Conservation (phyloP, 2,329 filamentous ascomycete species). For the Arthroderma uncinatum region DNA sequence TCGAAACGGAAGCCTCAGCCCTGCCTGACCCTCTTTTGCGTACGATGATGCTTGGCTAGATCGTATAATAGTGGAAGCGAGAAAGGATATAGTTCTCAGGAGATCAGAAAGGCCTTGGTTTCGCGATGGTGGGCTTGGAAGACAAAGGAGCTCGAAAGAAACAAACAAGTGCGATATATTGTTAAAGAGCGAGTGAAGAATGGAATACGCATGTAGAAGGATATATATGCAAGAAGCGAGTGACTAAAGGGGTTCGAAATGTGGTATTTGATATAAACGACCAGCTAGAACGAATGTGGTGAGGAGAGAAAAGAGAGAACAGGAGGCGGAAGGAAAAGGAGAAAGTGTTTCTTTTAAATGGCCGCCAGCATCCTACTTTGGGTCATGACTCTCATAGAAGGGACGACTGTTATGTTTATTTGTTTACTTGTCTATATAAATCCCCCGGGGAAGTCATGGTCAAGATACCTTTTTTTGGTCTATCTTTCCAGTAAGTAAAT, state of each 20-base stretch:
- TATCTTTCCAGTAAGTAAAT: too few relatives aligned
- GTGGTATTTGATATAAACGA: not conserved
- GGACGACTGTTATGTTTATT: not conserved
- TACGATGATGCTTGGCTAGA: too few relatives aligned
- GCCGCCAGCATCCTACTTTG: too few relatives aligned
- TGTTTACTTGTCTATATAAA: too few relatives aligned
- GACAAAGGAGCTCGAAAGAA: not conserved
- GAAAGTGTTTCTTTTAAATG: not conserved
- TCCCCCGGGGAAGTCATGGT: too few relatives aligned
- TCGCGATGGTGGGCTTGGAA: not conserved
- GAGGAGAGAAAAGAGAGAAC: not conserved
- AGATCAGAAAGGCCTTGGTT: not conserved
- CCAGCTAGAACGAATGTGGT: not conserved
- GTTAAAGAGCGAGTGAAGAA: not conserved
- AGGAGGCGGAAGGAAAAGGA: not conserved
- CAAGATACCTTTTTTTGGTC: too few relatives aligned
- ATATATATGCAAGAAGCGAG: not conserved
- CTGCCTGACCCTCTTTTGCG: too few relatives aligned
- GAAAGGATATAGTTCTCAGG: not conserved
- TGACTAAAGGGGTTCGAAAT: not conserved
- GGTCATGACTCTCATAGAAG: not conserved
- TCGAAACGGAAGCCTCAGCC: too few relatives aligned
- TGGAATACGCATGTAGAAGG: not conserved
- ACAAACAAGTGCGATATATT: not conserved
- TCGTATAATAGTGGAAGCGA: not conserved